Percentiles rank a stretch among this genome's conserved stretches.
phyloP scores from a whole-genome alignment of 768 basidiomycete species.

The Pulveroboletus frians region DNA sequence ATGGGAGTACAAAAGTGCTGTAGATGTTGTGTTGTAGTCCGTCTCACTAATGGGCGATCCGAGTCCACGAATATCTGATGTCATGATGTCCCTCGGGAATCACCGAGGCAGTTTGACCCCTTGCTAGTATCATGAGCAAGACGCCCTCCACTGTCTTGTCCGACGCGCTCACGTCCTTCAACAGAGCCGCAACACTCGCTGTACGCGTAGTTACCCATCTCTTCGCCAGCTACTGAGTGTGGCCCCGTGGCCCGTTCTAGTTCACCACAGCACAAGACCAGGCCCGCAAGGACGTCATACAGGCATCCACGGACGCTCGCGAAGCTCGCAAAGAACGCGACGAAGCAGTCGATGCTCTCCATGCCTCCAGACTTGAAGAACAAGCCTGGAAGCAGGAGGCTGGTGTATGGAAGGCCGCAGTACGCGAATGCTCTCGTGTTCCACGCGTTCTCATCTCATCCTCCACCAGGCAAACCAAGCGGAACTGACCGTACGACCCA shows the following conservation, averaged over 20 bases:
- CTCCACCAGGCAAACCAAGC: slow-evolving; percentile 46
- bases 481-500: slow-evolving; percentile 46
- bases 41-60: background rate
- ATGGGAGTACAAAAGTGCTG: slow-evolving; percentile 31
- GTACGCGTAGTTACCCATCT: slow-evolving; percentile 24
- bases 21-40: slow-evolving; percentile 16
- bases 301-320: slow-evolving; percentile 40
- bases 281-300: slow-evolving; percentile 48
- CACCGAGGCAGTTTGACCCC: slow-evolving; percentile 20
- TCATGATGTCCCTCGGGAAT: slow-evolving; percentile 11
- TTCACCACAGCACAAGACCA: slow-evolving; percentile 53
- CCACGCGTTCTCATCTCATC: slow-evolving; percentile 8
- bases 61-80: no score
- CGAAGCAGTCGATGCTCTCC: slow-evolving; percentile 42
- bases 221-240: background rate
- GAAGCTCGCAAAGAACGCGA: slow-evolving; percentile 49
- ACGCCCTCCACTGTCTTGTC: slow-evolving; percentile 34
- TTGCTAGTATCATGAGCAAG: slow-evolving; percentile 24
- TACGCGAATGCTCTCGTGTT: slow-evolving; percentile 32
- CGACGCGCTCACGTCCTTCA: slow-evolving; percentile 39
- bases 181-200: slow-evolving; percentile 37
- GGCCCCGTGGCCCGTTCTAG: slow-evolving; percentile 28
- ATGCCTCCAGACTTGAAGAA: slow-evolving; percentile 40
- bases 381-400: slow-evolving; percentile 46
- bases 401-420: slow-evolving; percentile 40